These are phyloP conservation scores for Naematelia encephala DNA, from an alignment of 768 basidiomycete species.

Conservation along the genomic window DNA sequence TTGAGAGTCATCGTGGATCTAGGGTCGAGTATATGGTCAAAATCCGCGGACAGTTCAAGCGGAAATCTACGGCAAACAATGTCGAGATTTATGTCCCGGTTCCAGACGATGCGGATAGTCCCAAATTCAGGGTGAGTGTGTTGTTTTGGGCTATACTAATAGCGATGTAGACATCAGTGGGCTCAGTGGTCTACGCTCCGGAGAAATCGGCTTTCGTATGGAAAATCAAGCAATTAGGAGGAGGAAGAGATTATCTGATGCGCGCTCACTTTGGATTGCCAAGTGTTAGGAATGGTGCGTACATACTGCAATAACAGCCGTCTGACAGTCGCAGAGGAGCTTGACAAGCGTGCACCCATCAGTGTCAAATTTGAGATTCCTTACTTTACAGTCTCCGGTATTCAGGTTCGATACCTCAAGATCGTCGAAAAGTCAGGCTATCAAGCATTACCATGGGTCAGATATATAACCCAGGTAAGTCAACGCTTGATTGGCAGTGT, in stretches of 20 bases:
- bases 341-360: conserved; percentile 88
- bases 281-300: conserved; percentile 81
- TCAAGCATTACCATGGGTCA: conserved; percentile 91
- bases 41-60: conserved; percentile 91
- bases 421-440: conserved; percentile 99
- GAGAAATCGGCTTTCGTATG: conserved; percentile 98
- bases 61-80: conserved; percentile 93
- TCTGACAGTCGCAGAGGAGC: conserved; percentile 57
- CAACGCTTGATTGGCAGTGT: not conserved
- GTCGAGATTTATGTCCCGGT: conserved; percentile 99
- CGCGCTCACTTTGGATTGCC: conserved; percentile 96
- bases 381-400: conserved; percentile 97
- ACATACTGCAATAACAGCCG: conserved; percentile 51
- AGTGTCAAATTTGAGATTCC: conserved; percentile 98
- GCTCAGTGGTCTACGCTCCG: conserved; percentile 92
- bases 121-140: conserved; percentile 80
- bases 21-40: conserved; percentile 94
- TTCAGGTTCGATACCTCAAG: conserved; percentile 96
- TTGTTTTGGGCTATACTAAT: not conserved
- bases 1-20: conserved; percentile 91
- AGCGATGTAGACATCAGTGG: conserved; percentile 75
- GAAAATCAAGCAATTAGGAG: conserved; percentile 98
- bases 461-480: conserved; percentile 73
- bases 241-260: conserved; percentile 95
- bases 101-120: conserved; percentile 96